Evolutionary conservation across 192 early-diverging fungal genomes (phyloP).

Genomic region (Backusella tarrabulga): DNA sequence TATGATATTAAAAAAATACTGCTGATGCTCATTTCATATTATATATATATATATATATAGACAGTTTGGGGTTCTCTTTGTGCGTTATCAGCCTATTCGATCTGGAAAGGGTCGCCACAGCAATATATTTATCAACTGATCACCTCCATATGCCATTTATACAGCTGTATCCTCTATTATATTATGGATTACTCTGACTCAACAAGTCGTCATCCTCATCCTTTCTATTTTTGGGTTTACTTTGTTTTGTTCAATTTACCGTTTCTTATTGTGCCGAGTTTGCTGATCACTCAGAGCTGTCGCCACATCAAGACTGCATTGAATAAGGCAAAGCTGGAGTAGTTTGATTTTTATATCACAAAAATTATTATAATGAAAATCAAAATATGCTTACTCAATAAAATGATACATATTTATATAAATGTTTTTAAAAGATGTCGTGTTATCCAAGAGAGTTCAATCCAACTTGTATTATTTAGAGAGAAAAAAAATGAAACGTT

Average conservation of each 20-base stretch:
- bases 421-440: too few relatives aligned
- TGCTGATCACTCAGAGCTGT: neutral
- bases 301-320: neutral
- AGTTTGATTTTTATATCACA: neutral
- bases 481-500: too few relatives aligned
- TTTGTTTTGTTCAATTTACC: slow-evolving; percentile 80
- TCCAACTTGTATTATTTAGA: too few relatives aligned
- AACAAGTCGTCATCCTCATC: slow-evolving; percentile 63
- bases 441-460: too few relatives aligned
- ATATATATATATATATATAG: slow-evolving; percentile 32
- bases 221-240: slow-evolving; percentile 89
- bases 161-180: slow-evolving; percentile 84
- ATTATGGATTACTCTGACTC: slow-evolving; percentile 69
- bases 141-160: slow-evolving; percentile 70
- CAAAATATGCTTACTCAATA: too few relatives aligned
- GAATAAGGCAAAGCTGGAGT: neutral
- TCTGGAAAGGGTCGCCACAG: slow-evolving; percentile 51
- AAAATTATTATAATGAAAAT: neutral
- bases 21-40: neutral
- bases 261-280: slow-evolving; percentile 64
- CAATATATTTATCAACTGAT: slow-evolving; percentile 59
- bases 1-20: slow-evolving; percentile 22
- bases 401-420: too few relatives aligned
- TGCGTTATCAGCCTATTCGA: slow-evolving; percentile 50
- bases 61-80: slow-evolving; percentile 59